These are phyloP conservation scores for Neoboletus magnificus DNA, from an alignment of 768 basidiomycete species.

Conservation along the genomic window DNA sequence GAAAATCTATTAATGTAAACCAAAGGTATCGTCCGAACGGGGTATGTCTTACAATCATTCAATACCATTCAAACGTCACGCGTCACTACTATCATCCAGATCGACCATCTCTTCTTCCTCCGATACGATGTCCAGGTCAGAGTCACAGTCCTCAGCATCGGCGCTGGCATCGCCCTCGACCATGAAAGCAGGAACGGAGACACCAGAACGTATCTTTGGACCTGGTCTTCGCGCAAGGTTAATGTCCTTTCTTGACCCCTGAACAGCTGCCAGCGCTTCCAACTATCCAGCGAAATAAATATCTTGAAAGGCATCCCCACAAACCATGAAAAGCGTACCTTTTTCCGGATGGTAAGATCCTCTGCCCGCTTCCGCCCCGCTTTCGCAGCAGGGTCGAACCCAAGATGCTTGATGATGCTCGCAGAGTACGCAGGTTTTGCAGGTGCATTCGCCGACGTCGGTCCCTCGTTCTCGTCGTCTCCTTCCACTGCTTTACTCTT, in stretches of 20 bases:
- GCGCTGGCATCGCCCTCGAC: neutral
- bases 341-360: conserved; percentile 46
- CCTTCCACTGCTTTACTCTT: conserved; percentile 9
- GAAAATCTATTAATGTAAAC: neutral
- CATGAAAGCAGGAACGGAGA: conserved; percentile 39
- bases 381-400: conserved; percentile 74
- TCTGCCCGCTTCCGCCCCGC: conserved; percentile 42
- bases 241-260: conserved; percentile 49
- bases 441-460: conserved; percentile 12
- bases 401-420: conserved; percentile 63
- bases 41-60: neutral
- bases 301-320: neutral
- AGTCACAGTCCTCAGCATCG: conserved; percentile 3
- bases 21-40: neutral
- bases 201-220: conserved; percentile 59
- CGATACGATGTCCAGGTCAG: conserved; percentile 11
- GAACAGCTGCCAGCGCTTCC: conserved; percentile 51
- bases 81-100: conserved; percentile 22
- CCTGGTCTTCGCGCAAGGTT: conserved; percentile 64
- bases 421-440: conserved; percentile 59
- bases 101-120: conserved; percentile 19
- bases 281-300: conserved; percentile 38
- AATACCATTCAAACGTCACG: conserved; percentile 10
- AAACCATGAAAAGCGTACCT: conserved; percentile 41
- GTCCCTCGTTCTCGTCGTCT: conserved; percentile 14